A percentile compares a stretch with the other conserved stretches of the same genome.
Evolutionary conservation across 2,329 filamentous ascomycete genomes (phyloP).

Genomic region (Corynespora cassiicola): DNA sequence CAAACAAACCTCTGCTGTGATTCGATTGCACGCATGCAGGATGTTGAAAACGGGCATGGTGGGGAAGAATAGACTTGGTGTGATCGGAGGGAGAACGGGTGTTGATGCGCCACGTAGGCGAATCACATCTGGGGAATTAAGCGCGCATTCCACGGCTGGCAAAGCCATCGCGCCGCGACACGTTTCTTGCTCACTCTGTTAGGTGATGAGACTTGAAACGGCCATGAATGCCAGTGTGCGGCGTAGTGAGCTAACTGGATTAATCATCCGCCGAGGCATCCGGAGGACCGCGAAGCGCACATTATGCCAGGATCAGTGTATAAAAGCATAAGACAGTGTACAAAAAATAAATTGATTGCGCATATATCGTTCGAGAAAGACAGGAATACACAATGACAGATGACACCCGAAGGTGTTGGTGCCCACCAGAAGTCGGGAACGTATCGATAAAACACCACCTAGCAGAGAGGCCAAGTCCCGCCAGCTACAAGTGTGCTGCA

Average conservation of each 20-base stretch:
- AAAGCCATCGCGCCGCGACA: constrained; percentile 3
- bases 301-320: too few relatives aligned
- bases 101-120: constrained; percentile 7
- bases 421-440: too few relatives aligned
- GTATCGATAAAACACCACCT: too few relatives aligned
- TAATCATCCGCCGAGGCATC: too few relatives aligned
- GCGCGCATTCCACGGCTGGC: constrained; percentile 4
- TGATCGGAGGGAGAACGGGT: constrained; percentile 2
- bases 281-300: too few relatives aligned
- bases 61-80: constrained; percentile 2
- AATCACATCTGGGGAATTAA: constrained; percentile 3
- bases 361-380: too few relatives aligned
- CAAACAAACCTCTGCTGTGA: constrained; percentile 3
- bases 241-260: constrained; percentile 1
- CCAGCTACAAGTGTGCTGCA: too few relatives aligned
- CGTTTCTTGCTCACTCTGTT: neutral
- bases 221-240: neutral
- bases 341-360: too few relatives aligned
- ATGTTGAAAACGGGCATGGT: neutral
- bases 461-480: too few relatives aligned
- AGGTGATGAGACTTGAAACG: constrained; percentile 4
- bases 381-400: too few relatives aligned
- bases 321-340: too few relatives aligned
- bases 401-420: too few relatives aligned
- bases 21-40: neutral